Evolutionary conservation across 139 green algal species (phyloP), one percentile per base, ranked within the genome.

Genomic region (Monoraphidium neglectum): DNA sequence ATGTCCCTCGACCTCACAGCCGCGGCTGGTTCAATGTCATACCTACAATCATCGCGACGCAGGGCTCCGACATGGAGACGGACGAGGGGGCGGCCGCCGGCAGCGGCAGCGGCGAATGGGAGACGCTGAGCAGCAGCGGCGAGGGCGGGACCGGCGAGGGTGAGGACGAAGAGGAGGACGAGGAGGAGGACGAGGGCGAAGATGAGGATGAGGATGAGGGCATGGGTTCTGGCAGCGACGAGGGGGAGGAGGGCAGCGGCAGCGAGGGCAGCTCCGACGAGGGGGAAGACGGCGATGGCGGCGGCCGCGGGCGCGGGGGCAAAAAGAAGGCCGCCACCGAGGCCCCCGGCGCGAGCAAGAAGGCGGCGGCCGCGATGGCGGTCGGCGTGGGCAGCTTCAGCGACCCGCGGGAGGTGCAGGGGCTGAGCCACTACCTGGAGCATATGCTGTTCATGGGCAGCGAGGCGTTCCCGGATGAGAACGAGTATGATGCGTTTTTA

Each of bases 381-480:
- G 92, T 98, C 3, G 91, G 92, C 8, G 86, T 97, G 12, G 96
- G 96, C 33, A 95, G 88, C 82, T 97, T 98, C 77, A 86, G 69
- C 4, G 96, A 99, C 76, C 95, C 94, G 0, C 37, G 3, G 6
- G 62, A 61, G 56, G 4, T 74, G 43, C 85, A 95, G 86, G 94
- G 94, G 0, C 77, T 98, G 54, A 90, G 73, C 40, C 95, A 98
- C 84, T 97, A 97, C 78, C 78, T 99, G 76, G 97, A 99, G 85
- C 97, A 99, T 87, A 99, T 99, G 97, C 90, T 99, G 51, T 99
- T 99, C 90, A 99, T 99, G 96, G 96, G 97, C 72, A 97, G 88
- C 71, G 82, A 86, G 28, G 90, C 93, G 70, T 99, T 89, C 84
- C 95, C 96, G 1, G 86, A 95, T 61, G 96, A 99, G 72, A 98